These are phyloP conservation scores for Calendula officinalis DNA, from an alignment of 129 eudicot genomes.

Conservation along the genomic window DNA sequence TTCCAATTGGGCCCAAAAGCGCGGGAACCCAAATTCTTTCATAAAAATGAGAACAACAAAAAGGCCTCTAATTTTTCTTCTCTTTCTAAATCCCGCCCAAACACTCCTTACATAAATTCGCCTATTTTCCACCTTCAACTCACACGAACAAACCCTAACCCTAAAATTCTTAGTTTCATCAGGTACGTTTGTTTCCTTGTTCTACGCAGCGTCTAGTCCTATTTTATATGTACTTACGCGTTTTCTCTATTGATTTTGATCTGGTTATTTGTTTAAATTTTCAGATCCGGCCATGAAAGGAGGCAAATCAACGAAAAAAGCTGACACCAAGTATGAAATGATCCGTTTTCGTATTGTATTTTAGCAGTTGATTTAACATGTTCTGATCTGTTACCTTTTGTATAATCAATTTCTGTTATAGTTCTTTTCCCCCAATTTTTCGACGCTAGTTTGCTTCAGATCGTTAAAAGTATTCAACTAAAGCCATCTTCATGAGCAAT, in stretches of 20 bases:
- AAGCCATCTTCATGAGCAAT: too few species aligned
- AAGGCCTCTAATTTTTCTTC: constrained; percentile 9
- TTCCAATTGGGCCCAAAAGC: constrained; percentile 31
- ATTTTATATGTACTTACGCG: neutral
- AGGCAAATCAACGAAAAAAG: constrained; percentile 48
- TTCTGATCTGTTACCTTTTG: neutral
- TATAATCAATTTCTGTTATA: neutral
- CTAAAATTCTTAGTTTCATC: constrained; percentile 4
- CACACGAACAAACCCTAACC: constrained; percentile 35
- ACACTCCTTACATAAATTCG: constrained; percentile 23
- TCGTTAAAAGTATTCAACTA: too few species aligned
- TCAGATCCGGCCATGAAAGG: constrained; percentile 50
- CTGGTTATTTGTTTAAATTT: neutral
- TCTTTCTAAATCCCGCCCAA: constrained; percentile 44
- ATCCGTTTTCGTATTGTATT: neutral
- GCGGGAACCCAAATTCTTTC: constrained; percentile 42
- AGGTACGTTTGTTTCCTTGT: constrained; percentile 6
- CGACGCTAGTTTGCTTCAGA: too few species aligned
- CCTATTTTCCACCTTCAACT: constrained; percentile 1
- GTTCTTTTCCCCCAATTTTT: neutral
- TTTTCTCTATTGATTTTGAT: neutral
- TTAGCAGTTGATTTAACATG: neutral
- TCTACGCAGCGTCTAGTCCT: neutral
- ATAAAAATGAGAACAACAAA: constrained; percentile 13
- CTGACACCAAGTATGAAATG: constrained; percentile 37